phyloP scores from a whole-genome alignment of 225 moss, liverwort and hornwort species.

The Marchantia paleacea region DNA sequence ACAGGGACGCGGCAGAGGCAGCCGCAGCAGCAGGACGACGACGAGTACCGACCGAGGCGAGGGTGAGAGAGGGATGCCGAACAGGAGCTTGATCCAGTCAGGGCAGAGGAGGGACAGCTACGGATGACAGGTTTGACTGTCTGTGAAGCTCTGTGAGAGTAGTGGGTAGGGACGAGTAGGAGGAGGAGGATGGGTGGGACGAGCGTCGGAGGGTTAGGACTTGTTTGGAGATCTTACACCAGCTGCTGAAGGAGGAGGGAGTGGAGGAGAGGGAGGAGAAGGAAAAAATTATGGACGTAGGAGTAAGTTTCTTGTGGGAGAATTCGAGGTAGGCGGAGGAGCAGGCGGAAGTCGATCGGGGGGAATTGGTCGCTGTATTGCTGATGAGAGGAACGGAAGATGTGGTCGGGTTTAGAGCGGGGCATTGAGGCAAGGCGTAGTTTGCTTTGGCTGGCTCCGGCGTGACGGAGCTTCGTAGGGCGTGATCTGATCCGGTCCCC shows the following conservation, averaged over 20 bases:
- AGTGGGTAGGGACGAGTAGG: not conserved
- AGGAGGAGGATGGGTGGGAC: not conserved
- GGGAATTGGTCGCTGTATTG: slow-evolving; percentile 7
- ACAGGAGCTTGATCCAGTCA: slow-evolving; percentile 6
- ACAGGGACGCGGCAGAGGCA: not conserved
- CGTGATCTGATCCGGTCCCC: slow-evolving; percentile 8
- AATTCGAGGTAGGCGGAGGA: not conserved
- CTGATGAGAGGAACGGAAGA: slow-evolving; percentile 17
- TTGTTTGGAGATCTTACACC: not conserved
- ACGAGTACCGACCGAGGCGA: not conserved
- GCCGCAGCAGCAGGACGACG: not conserved
- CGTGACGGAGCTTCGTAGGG: slow-evolving; percentile 4
- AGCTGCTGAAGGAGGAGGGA: not conserved
- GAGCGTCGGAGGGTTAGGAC: not conserved
- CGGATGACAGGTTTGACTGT: not conserved
- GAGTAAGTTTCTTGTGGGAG: not conserved
- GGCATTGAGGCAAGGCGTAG: not conserved
- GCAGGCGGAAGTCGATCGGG: not conserved
- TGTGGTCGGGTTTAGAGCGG: slow-evolving; percentile 1
- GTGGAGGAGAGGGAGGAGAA: no score
- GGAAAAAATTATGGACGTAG: not conserved
- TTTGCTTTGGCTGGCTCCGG: not conserved
- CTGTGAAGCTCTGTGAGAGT: not conserved
- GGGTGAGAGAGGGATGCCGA: not conserved
- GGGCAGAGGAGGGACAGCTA: not conserved